Conservation (phyloP, 495 filamentous ascomycete genomes). For the Jackrogersella minutella region DNA sequence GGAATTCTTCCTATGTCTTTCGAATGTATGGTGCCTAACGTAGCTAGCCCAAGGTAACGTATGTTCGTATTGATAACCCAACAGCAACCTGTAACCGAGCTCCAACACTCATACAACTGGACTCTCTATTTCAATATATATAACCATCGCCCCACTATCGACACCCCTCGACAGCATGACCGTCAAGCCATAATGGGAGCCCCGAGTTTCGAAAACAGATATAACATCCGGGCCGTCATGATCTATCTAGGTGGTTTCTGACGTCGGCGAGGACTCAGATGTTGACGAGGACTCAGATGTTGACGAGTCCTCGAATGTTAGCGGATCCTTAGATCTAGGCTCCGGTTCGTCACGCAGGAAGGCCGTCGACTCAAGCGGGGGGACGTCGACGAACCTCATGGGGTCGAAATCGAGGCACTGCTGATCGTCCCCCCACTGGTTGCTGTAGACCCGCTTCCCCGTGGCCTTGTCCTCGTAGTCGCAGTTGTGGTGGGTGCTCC, state of each 20-base stretch:
- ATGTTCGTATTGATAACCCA: background rate
- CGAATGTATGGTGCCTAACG: background rate
- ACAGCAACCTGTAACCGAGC: background rate
- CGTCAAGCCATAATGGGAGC: background rate
- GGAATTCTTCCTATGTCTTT: background rate
- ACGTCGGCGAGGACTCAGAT: too few relatives aligned
- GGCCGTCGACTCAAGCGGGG: too few relatives aligned
- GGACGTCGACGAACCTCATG: background rate
- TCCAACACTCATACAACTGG: background rate
- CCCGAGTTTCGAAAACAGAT: background rate
- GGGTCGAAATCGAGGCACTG: background rate
- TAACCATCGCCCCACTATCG: background rate
- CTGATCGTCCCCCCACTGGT: conserved; percentile 1
- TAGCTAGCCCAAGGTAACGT: background rate
- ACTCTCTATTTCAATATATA: background rate
- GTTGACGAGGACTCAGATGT: too few relatives aligned
- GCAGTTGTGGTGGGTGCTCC: conserved; percentile 6
- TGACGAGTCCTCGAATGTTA: too few relatives aligned
- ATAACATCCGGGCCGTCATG: background rate
- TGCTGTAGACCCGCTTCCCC: conserved; percentile 2
- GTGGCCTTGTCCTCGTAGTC: background rate
- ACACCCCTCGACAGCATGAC: background rate
- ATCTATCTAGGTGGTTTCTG: background rate
- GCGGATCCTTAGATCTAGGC: too few relatives aligned
- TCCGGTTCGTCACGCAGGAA: too few relatives aligned